Evolutionary conservation across 805 yeast species (phyloP), one percentile per base, ranked within the genome.

Genomic region (Lipomyces starkeyi): DNA sequence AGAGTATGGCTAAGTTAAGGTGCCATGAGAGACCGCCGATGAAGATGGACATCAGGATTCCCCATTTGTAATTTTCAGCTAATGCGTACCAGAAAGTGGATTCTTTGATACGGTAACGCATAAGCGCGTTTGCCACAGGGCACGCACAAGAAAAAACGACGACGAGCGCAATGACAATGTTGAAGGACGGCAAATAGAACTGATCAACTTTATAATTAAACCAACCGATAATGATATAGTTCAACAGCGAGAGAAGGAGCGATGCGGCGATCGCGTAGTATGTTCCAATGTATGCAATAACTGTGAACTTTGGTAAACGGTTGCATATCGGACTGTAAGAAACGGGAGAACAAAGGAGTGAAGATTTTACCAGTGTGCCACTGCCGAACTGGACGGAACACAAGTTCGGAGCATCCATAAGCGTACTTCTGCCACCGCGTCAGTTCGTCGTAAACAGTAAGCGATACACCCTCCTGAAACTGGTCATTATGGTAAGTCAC

Each of bases 351-450:
- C 43, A 65, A 43, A 9, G 60, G 61, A 20, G 68, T 65, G 54
- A 65, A 61, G 27, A 61, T 61, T 32, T n/a, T 56, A 35, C 49
- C 53, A 11, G 34, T 57, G 47, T 22, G 47, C 68, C 68, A 65
- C 20, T 61, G 7, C 9, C 27, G 25, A 22, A 65, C 61, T n/a
- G 68, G 68, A 40, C 58, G 32, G 56, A 65, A 61, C 58, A 65
- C 37, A 9, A 65, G 59, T 58, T 65, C 68, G 9, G 65, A 61
- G 34, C 68, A 65, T 37, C 68, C 68, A n/a, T 65, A 65, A 17
- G 68, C 68, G 49, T 65, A 65, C 59, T 65, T 65, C 59, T 65
- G 61, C 68, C 68, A 65, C 9, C 68, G 47, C 29, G 65, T 65
- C 29, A 65, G 37, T 55, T 65, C 68, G 29, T 65, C 68, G 55